Evolutionary conservation across 352 stramenopile genomes (phyloP).

Genomic region (Pythium folliculosum): DNA sequence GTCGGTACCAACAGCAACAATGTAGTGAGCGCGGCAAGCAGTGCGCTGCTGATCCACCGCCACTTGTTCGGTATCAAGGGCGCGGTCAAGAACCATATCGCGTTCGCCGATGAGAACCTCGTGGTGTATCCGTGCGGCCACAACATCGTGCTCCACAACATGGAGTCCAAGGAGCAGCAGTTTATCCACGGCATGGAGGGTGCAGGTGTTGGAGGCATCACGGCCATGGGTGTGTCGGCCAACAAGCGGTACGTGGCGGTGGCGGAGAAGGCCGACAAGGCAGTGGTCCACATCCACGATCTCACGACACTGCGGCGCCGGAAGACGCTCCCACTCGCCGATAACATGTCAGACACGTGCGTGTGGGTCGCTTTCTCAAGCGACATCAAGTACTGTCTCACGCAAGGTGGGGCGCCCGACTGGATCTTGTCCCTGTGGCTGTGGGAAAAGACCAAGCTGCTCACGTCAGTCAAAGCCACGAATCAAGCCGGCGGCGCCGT

Average conservation of each 20-base stretch:
- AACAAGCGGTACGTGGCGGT: conserved; percentile 90
- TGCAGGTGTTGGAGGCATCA: conserved; percentile 74
- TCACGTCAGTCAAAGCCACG: conserved; percentile 73
- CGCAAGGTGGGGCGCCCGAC: conserved; percentile 87
- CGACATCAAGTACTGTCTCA: conserved; percentile 91
- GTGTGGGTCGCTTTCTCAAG: conserved; percentile 87
- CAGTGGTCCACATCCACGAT: conserved; percentile 91
- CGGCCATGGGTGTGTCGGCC: conserved; percentile 75
- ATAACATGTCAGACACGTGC: conserved; percentile 80
- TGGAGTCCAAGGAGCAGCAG: conserved; percentile 90
- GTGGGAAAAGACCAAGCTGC: conserved; percentile 92
- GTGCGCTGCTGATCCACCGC: conserved; percentile 52
- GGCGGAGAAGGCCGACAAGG: conserved; percentile 81
- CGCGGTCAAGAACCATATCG: conserved; percentile 78
- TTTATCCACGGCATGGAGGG: conserved; percentile 88
- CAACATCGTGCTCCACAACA: conserved; percentile 88
- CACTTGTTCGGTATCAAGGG: conserved; percentile 89
- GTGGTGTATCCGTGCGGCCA: conserved; percentile 89
- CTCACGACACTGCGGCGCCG: conserved; percentile 78
- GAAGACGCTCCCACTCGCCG: conserved; percentile 81
- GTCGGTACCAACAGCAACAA: conserved; percentile 6
- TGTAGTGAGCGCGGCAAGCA: background rate
- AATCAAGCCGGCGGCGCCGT: conserved; percentile 70
- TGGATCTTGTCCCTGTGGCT: conserved; percentile 91
- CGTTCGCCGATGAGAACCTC: conserved; percentile 84